Evolutionary conservation across 2,329 filamentous ascomycete genomes (phyloP), one percentile per base, ranked within the genome.

Genomic region (Dactylellina leptospora): DNA sequence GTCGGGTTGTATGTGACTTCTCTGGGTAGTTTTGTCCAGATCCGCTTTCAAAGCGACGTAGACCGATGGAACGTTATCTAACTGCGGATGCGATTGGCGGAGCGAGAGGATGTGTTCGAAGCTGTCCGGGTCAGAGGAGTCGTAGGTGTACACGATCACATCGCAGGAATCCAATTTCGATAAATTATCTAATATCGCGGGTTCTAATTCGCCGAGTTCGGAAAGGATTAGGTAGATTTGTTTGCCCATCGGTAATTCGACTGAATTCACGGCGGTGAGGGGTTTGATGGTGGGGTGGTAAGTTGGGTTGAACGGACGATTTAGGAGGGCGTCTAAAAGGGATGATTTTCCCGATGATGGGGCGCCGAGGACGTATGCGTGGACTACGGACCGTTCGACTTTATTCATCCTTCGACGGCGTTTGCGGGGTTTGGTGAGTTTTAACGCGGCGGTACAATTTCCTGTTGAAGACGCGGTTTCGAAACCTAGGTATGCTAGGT

Each of bases 211-310:
- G 30, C 95, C 95, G 0, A 97, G 88, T 80, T 99, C 95, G 78
- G 96, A 91, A 22, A 97, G 84, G 69, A 99, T 97, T 30, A 99
- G 84, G 78, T 99, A 97, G 79, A 93, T 96, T 81, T 99, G 95
- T 79, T 96, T 96, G 55, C 95, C 95, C 8, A 95, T 95, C 47
- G 92, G 92, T 0, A 99, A 85, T 79, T 99, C 95, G 16, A 99
- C 95, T 66, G 91, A 96, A 79, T 99, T 97, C 75, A 99, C 95
- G 0, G 92, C 93, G 2, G 91, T 90, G 9, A 92, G 90, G 1
- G 95, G 92, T 78, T 96, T 95, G 79, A 99, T 97, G 1, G 95
- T 99, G 0, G 95, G 95, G 73, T 90, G 89, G 78, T 97, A 96
- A 5, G 91, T 87, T 1, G 85, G 83, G 77, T 88, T 90, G 78